Evolutionary conservation across 1,139 yeast genomes (phyloP).

Genomic region (Suhomyces taliae): DNA sequence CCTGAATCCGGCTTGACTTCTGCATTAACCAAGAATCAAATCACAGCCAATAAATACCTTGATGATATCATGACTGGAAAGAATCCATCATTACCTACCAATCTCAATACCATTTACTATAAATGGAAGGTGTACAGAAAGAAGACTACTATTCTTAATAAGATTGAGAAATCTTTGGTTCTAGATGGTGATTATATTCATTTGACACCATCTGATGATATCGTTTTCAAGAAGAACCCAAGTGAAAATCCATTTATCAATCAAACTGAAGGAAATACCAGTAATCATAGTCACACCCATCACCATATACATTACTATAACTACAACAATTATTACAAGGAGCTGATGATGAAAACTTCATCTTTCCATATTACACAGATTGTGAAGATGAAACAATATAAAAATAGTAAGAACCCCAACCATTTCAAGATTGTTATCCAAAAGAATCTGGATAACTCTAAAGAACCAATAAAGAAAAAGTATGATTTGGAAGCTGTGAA

Average conservation of each 20-base stretch:
- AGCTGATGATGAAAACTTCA: conserved; percentile 68
- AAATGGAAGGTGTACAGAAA: conserved; percentile 84
- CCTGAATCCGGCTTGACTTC: neutral
- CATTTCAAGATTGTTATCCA: conserved; percentile 82
- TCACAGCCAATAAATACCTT: conserved; percentile 28
- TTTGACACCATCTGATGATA: conserved; percentile 73
- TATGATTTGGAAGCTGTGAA: conserved; percentile 82
- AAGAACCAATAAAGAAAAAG: conserved; percentile 53
- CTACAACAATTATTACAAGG: conserved; percentile 40
- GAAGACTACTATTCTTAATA: conserved; percentile 77
- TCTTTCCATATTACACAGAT: conserved; percentile 86
- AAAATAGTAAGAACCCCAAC: conserved; percentile 60
- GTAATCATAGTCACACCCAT: conserved; percentile 27
- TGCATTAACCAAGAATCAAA: conserved; percentile 1
- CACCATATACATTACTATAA: conserved; percentile 57
- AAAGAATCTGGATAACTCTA: conserved; percentile 44
- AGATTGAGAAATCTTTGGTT: conserved; percentile 81
- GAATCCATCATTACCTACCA: conserved; percentile 35
- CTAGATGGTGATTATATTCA: conserved; percentile 94
- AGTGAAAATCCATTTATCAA: conserved; percentile 31
- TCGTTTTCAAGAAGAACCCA: conserved; percentile 52
- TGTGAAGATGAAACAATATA: conserved; percentile 70
- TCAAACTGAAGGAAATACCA: conserved; percentile 12
- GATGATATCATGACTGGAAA: conserved; percentile 39
- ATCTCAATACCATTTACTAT: conserved; percentile 42